These are phyloP conservation scores for Forsythia suspensa DNA, from an alignment of 257 asterid species.

Conservation along the genomic window DNA sequence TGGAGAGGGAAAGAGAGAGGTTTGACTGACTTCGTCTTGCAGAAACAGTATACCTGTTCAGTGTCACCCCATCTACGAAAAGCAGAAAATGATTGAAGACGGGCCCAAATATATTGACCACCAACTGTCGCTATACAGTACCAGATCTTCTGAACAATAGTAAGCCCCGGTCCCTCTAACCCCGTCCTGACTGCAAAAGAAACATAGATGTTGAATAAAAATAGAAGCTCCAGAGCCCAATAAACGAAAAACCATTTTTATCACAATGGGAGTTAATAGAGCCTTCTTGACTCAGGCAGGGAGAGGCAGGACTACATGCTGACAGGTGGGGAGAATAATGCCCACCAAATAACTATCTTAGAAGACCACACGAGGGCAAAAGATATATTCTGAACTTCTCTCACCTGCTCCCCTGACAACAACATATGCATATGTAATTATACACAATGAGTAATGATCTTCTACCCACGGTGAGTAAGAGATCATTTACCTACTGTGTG, in stretches of 20 bases:
- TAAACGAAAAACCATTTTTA: not conserved
- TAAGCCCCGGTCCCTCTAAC: constrained; percentile 84
- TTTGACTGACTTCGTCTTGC: not conserved
- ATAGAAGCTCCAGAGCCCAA: constrained; percentile 2
- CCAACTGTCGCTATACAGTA: constrained; percentile 93
- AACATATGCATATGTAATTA: too few relatives aligned
- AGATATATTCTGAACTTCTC: not conserved
- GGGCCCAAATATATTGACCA: constrained; percentile 92
- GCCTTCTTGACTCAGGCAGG: not conserved
- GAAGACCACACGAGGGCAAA: not conserved
- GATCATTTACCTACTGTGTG: too few relatives aligned
- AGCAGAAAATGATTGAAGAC: constrained; percentile 88
- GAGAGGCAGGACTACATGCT: not conserved
- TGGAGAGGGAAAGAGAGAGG: not conserved
- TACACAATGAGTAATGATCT: too few relatives aligned
- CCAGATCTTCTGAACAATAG: constrained; percentile 85
- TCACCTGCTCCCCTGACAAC: not conserved
- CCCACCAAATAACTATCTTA: not conserved
- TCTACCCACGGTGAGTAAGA: too few relatives aligned
- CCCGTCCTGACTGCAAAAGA: constrained; percentile 68
- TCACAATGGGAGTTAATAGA: not conserved
- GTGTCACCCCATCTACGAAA: constrained; percentile 96
- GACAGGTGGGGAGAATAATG: not conserved
- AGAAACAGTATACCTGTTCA: constrained; percentile 61
- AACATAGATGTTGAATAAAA: constrained; percentile 11